These are phyloP conservation scores for Carpinus fangiana DNA, from an alignment of 306 rosid genomes.

Conservation along the genomic window DNA sequence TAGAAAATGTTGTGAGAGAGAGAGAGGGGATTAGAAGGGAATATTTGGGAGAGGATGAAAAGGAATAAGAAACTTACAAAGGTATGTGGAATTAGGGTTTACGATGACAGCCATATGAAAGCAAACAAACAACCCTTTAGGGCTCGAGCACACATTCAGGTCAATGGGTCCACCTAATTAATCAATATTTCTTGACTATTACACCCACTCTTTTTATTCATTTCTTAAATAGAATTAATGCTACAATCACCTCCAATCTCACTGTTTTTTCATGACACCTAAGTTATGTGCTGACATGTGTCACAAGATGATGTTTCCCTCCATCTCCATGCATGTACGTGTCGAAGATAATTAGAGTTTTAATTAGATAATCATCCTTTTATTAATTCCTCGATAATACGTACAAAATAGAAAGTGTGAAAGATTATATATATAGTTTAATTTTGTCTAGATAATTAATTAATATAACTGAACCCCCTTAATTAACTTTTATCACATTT, in stretches of 20 bases:
- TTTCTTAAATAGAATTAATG: conserved; percentile 6
- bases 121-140: conserved; percentile 74
- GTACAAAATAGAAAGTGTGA: too few relatives aligned
- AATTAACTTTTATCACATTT: too few relatives aligned
- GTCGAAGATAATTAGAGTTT: too few relatives aligned
- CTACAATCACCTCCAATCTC: conserved; percentile 27
- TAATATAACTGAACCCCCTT: too few relatives aligned
- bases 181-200: conserved; percentile 52
- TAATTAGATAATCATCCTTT: too few relatives aligned
- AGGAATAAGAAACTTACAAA: conserved; percentile 53
- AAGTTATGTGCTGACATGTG: conserved; percentile 6
- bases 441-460: too few relatives aligned
- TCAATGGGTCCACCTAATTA: conserved; percentile 67
- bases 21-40: conserved; percentile 53
- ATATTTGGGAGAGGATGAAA: conserved; percentile 61
- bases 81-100: conserved; percentile 44
- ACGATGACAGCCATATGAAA: conserved; percentile 51
- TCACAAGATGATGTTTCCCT: too few relatives aligned
- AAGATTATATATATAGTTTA: too few relatives aligned
- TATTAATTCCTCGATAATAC: too few relatives aligned
- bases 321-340: too few relatives aligned
- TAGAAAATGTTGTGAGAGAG: conserved; percentile 40
- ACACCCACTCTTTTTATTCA: conserved; percentile 44
- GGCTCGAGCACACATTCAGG: conserved; percentile 47
- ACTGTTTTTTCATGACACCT: not conserved